A percentile compares a stretch with the other conserved stretches of the same genome.
phyloP scores from a whole-genome alignment of 805 yeast species.

The Candida verbasci region DNA sequence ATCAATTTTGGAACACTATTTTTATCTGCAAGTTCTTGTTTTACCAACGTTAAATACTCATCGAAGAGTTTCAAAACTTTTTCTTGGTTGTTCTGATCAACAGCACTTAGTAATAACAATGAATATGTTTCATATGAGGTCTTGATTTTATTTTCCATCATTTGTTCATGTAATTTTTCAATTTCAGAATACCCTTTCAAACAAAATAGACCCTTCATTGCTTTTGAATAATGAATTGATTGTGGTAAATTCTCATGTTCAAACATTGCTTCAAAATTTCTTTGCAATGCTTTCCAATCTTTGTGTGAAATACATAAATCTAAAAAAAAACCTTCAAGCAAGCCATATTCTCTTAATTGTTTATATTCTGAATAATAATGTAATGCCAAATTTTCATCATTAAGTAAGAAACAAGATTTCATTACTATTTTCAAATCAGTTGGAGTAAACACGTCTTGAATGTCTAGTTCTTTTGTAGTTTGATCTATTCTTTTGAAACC shows the following conservation, averaged over 20 bases:
- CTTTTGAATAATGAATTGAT: slow-evolving; percentile 52
- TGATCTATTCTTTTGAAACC: slow-evolving; percentile 1
- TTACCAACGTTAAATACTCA: slow-evolving; percentile 18
- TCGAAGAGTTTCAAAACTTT: slow-evolving; percentile 26
- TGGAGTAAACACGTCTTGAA: slow-evolving; percentile 5
- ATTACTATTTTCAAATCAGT: slow-evolving; percentile 28
- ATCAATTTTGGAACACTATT: slow-evolving; percentile 19
- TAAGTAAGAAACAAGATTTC: slow-evolving; percentile 22
- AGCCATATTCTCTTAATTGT: slow-evolving; percentile 1
- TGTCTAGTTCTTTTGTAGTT: background rate
- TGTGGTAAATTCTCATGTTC: slow-evolving; percentile 52
- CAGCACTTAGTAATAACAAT: slow-evolving; percentile 16
- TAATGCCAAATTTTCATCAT: slow-evolving; percentile 6
- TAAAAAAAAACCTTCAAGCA: slow-evolving; percentile 46
- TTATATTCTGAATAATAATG: background rate
- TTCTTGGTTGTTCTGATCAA: slow-evolving; percentile 30
- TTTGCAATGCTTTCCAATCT: slow-evolving; percentile 54
- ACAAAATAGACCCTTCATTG: slow-evolving; percentile 55
- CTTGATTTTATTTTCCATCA: slow-evolving; percentile 38
- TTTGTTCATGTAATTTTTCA: slow-evolving; percentile 45
- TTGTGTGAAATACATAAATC: slow-evolving; percentile 39
- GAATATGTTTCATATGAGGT: slow-evolving; percentile 21
- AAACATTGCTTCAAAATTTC: slow-evolving; percentile 52
- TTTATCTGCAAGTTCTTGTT: slow-evolving; percentile 10
- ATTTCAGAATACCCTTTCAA: slow-evolving; percentile 46